Evolutionary conservation across 331 rosid species (phyloP).

Genomic region (Saraca asoca): DNA sequence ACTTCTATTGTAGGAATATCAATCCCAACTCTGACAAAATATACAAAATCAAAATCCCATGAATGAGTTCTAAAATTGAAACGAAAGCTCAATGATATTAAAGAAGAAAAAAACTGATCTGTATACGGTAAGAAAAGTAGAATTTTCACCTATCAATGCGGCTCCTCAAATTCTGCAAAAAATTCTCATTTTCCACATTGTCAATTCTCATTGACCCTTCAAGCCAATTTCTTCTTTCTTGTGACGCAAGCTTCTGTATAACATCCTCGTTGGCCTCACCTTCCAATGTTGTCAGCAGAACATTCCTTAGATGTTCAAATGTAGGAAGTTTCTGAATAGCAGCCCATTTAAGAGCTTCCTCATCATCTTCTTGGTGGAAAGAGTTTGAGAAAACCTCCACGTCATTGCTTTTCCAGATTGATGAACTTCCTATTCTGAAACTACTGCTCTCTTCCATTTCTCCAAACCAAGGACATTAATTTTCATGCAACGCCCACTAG

Average conservation of each 20-base stretch:
- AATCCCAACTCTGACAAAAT: conserved; percentile 55
- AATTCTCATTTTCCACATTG: conserved; percentile 78
- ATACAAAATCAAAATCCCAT: neutral
- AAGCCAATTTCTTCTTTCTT: conserved; percentile 52
- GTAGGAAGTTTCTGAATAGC: conserved; percentile 68
- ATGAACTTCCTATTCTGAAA: conserved; percentile 45
- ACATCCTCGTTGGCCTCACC: conserved; percentile 48
- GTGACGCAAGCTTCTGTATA: conserved; percentile 42
- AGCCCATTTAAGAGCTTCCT: conserved; percentile 79
- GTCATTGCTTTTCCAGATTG: conserved; percentile 47
- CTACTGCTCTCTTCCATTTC: conserved; percentile 4
- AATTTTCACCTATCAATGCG: conserved; percentile 58
- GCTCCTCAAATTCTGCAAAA: conserved; percentile 64
- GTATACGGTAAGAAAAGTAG: neutral
- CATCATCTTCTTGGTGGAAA: conserved; percentile 56
- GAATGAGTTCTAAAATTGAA: neutral
- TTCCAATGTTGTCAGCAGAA: conserved; percentile 39
- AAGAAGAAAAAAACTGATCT: neutral
- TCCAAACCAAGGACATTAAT: no score
- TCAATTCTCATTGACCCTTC: conserved; percentile 60
- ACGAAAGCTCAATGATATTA: neutral
- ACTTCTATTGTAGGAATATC: conserved; percentile 64
- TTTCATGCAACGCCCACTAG: no score
- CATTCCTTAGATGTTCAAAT: conserved; percentile 54
- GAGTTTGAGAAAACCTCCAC: conserved; percentile 45